These are phyloP conservation scores for Pichia cactophila DNA, from an alignment of 1,139 yeast species.

Conservation along the genomic window DNA sequence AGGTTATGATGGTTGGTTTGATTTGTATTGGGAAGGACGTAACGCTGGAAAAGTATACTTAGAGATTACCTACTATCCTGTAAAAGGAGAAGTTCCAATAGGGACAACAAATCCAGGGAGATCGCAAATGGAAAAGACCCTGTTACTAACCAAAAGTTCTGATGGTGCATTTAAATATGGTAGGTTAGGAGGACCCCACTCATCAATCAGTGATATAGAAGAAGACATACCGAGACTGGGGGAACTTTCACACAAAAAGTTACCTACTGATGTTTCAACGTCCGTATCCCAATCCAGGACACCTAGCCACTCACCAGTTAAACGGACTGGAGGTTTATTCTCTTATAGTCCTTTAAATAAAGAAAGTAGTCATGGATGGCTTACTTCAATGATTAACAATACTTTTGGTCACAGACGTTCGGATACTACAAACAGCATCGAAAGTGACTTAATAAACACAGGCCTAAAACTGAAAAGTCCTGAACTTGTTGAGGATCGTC, in stretches of 20 bases:
- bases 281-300: conserved; percentile 1
- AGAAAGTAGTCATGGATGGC: not conserved
- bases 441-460: not conserved
- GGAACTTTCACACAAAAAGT: conserved; percentile 1
- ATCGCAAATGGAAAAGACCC: conserved; percentile 4
- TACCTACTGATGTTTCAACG: not conserved
- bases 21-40: conserved; percentile 57
- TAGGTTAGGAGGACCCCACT: not conserved
- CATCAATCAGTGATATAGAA: conserved; percentile 2
- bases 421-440: not conserved
- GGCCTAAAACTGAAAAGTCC: conserved; percentile 14
- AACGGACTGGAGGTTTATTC: not conserved
- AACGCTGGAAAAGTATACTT: conserved; percentile 85
- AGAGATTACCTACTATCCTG: conserved; percentile 87
- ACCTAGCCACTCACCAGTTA: conserved; percentile 3
- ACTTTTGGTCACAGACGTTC: not conserved
- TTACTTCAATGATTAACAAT: not conserved
- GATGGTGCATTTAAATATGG: conserved; percentile 6
- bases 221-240: conserved; percentile 10
- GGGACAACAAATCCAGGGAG: conserved; percentile 20
- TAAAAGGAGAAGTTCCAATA: conserved; percentile 36
- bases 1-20: conserved; percentile 86
- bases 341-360: not conserved
- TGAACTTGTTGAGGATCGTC: conserved; percentile 13
- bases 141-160: not conserved